These are phyloP conservation scores for Euryodendron excelsum DNA, from an alignment of 148 eudicot species.

Conservation along the genomic window DNA sequence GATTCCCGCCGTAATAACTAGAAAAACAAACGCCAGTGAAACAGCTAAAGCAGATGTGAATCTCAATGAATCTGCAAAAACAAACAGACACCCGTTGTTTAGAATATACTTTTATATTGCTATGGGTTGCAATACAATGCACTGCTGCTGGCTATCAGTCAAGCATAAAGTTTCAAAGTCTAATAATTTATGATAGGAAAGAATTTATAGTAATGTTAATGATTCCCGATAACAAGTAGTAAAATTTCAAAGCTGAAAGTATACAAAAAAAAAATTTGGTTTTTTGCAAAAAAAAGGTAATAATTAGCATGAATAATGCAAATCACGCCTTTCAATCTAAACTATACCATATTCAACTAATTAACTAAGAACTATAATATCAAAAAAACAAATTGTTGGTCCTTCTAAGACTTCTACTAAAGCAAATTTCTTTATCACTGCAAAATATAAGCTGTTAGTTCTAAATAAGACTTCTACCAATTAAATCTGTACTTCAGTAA, in stretches of 20 bases:
- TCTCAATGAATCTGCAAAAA: constrained; percentile 60
- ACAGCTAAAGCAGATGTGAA: constrained; percentile 69
- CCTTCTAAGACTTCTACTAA: neutral
- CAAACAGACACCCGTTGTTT: neutral
- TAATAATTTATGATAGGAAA: neutral
- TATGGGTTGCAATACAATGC: too few relatives aligned
- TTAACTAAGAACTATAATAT: too few relatives aligned
- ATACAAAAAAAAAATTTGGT: too few relatives aligned
- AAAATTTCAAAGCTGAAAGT: too few relatives aligned
- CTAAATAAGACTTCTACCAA: neutral
- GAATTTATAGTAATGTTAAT: too few relatives aligned
- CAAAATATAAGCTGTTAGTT: neutral
- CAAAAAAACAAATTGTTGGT: too few relatives aligned
- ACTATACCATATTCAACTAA: too few relatives aligned
- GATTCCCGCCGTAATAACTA: constrained; percentile 56
- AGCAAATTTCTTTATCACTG: neutral
- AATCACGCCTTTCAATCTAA: too few relatives aligned
- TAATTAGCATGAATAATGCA: too few relatives aligned
- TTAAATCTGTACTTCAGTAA: neutral
- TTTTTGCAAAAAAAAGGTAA: too few relatives aligned
- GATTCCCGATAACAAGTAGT: too few relatives aligned
- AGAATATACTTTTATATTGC: neutral
- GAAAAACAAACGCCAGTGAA: constrained; percentile 65
- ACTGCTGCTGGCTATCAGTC: neutral
- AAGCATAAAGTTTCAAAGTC: neutral